phyloP scores from a whole-genome alignment of 2,329 filamentous ascomycete species.

The Hypoxylon sp. region DNA sequence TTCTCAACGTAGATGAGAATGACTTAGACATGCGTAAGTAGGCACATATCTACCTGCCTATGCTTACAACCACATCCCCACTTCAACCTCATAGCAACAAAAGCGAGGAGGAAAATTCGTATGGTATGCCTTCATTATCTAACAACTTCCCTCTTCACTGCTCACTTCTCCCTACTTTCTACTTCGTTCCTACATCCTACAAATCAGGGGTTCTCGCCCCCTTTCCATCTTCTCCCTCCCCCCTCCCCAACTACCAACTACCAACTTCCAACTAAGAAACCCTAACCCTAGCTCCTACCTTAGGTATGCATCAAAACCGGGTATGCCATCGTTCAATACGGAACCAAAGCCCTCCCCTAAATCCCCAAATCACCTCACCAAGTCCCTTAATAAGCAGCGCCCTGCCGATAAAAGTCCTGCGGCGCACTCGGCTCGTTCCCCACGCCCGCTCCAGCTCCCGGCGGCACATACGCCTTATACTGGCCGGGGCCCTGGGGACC shows the following conservation, averaged over 20 bases:
- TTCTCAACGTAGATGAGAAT: no score
- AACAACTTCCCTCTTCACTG: slow-evolving; percentile 8
- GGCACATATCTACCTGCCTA: no score
- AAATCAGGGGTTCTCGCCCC: slow-evolving; percentile 13
- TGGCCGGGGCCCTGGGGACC: slow-evolving; percentile 61
- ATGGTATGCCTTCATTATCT: slow-evolving; percentile 33
- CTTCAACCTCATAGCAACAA: background rate
- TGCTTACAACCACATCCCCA: background rate
- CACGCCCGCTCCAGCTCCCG: slow-evolving; percentile 34
- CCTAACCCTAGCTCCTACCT: background rate
- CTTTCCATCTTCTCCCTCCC: background rate
- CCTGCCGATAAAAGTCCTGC: slow-evolving; percentile 70
- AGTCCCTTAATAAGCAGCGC: slow-evolving; percentile 49
- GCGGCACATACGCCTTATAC: slow-evolving; percentile 74
- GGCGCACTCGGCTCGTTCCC: slow-evolving; percentile 63
- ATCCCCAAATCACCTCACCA: background rate
- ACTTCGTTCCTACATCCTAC: background rate
- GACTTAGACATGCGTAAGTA: no score
- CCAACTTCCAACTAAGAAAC: background rate
- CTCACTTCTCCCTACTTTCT: background rate
- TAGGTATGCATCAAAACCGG: slow-evolving; percentile 12
- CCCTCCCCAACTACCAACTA: background rate
- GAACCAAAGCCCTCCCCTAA: background rate
- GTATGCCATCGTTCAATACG: slow-evolving; percentile 9
- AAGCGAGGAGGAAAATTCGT: background rate